Evolutionary conservation across 1,284 basidiomycete genomes (phyloP).

Genomic region (Somion occarium): DNA sequence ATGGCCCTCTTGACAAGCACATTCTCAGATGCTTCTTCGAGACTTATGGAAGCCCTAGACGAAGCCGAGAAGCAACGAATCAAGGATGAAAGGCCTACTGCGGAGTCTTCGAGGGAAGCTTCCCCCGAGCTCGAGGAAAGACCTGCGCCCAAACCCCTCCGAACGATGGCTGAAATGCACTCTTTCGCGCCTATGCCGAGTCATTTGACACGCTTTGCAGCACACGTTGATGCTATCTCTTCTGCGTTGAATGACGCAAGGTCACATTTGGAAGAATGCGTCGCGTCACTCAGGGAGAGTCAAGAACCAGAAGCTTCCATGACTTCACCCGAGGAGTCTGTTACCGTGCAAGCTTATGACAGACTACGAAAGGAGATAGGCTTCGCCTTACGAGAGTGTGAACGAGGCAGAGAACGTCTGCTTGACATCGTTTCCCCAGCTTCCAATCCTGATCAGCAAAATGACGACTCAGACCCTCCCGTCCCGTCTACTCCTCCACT

Average conservation of each 20-base stretch:
- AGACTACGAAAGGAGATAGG: slow-evolving; percentile 70
- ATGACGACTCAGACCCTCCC: slow-evolving; percentile 30
- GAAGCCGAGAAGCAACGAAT: slow-evolving; percentile 46
- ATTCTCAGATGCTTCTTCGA: slow-evolving; percentile 55
- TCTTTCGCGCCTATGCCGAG: slow-evolving; percentile 72
- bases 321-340: slow-evolving; percentile 26
- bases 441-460: slow-evolving; percentile 30
- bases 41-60: slow-evolving; percentile 57
- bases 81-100: slow-evolving; percentile 38
- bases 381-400: slow-evolving; percentile 70
- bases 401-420: slow-evolving; percentile 64
- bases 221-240: slow-evolving; percentile 65
- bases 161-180: slow-evolving; percentile 26
- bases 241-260: slow-evolving; percentile 63
- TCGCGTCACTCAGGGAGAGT: slow-evolving; percentile 45
- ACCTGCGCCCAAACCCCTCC: slow-evolving; percentile 9
- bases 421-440: slow-evolving; percentile 49
- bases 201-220: slow-evolving; percentile 59
- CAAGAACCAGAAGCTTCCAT: not conserved
- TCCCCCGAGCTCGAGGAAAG: slow-evolving; percentile 2
- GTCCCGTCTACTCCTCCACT: slow-evolving; percentile 17
- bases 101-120: slow-evolving; percentile 28
- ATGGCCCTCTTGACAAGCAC: slow-evolving; percentile 63
- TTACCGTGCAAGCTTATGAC: slow-evolving; percentile 65
- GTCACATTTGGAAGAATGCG: slow-evolving; percentile 56